Evolutionary conservation across 179 eudicot species (phyloP).

Genomic region (Camellia oleifera): DNA sequence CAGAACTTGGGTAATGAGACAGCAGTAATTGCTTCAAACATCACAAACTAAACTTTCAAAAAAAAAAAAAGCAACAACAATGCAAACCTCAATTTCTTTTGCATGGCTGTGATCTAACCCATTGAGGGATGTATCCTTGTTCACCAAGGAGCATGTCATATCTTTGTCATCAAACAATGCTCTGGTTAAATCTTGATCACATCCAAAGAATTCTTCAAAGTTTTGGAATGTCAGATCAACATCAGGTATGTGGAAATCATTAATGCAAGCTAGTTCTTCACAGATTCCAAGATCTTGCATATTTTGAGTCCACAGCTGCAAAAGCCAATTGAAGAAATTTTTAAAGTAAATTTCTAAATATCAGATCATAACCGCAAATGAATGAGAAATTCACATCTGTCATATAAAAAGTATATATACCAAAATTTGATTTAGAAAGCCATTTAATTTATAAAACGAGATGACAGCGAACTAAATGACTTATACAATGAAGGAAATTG

Average conservation of each 20-base stretch:
- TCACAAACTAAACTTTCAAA: neutral
- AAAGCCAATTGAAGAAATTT: neutral
- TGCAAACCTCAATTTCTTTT: conserved; percentile 27
- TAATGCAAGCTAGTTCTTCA: conserved; percentile 50
- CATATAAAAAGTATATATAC: neutral
- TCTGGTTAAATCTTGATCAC: conserved; percentile 43
- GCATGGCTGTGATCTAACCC: conserved; percentile 26
- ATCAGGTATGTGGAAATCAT: conserved; percentile 64
- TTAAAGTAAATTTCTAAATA: neutral
- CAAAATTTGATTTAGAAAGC: too few relatives aligned
- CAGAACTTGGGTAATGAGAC: neutral
- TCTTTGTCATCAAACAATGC: conserved; percentile 36
- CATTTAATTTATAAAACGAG: too few relatives aligned
- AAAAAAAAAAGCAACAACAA: neutral
- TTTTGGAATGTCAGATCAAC: conserved; percentile 65
- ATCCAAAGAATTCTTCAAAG: conserved; percentile 62
- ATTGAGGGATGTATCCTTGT: conserved; percentile 24
- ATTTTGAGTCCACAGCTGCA: conserved; percentile 78
- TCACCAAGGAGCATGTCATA: conserved; percentile 27
- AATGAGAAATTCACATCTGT: neutral
- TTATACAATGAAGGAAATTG: too few relatives aligned
- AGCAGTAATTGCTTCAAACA: neutral
- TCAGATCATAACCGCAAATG: neutral
- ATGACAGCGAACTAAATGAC: too few relatives aligned
- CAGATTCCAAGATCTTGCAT: conserved; percentile 74